Conservation (phyloP, 345 rosid genomes). For the Arabis hirsuta region DNA sequence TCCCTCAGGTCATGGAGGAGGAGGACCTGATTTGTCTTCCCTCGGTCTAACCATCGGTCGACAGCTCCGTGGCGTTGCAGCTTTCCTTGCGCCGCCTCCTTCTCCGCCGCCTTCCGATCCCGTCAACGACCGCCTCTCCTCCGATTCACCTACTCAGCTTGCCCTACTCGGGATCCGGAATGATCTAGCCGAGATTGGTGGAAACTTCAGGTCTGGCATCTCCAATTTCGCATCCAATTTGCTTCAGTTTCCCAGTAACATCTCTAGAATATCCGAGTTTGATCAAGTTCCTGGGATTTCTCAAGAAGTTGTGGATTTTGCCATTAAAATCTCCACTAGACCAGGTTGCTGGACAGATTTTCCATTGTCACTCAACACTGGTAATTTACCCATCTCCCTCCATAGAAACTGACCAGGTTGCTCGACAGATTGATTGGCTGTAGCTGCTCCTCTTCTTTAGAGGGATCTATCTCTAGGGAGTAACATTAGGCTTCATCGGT, state of each 20-base stretch:
- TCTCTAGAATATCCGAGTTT: background rate
- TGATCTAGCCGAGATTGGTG: conserved; percentile 74
- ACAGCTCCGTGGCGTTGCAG: conserved; percentile 65
- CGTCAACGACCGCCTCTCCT: conserved; percentile 1
- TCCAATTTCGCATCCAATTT: conserved; percentile 62
- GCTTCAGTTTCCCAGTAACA: conserved; percentile 46
- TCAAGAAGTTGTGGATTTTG: conserved; percentile 60
- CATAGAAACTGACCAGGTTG: no score
- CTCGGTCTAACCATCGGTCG: conserved; percentile 56
- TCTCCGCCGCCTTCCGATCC: conserved; percentile 8
- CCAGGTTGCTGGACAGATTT: conserved; percentile 75
- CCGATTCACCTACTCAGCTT: conserved; percentile 42
- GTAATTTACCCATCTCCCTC: conserved; percentile 34
- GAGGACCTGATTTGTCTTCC: conserved; percentile 49
- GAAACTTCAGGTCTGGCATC: conserved; percentile 62
- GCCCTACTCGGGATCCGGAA: conserved; percentile 61
- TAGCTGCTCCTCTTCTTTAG: no score
- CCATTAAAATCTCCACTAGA: conserved; percentile 52
- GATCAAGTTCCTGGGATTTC: conserved; percentile 58
- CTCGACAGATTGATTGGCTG: no score
- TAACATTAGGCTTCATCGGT: no score
- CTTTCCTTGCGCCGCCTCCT: conserved; percentile 67
- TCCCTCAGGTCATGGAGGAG: conserved; percentile 10
- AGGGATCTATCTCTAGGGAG: no score
- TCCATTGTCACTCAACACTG: conserved; percentile 54